These are phyloP conservation scores for Aeschynomene evenia DNA, from an alignment of 306 rosid species.

Conservation along the genomic window DNA sequence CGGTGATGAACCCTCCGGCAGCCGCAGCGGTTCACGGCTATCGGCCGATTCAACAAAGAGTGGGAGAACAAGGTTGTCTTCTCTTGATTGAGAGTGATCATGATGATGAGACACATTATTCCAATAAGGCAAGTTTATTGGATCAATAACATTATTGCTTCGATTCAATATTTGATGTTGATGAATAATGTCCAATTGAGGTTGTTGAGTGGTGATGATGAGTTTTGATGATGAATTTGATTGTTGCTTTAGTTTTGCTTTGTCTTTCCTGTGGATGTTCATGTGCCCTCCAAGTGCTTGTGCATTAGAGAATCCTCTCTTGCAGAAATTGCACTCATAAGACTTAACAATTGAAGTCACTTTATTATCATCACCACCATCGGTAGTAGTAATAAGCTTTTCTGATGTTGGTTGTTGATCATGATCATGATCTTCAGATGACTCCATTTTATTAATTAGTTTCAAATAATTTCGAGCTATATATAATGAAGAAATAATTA, in stretches of 20 bases:
- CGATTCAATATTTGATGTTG: background rate
- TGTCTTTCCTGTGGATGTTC: conserved; percentile 85
- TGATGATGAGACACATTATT: conserved; percentile 31
- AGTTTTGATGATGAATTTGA: conserved; percentile 13
- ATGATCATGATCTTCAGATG: conserved; percentile 36
- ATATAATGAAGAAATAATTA: background rate
- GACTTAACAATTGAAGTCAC: conserved; percentile 39
- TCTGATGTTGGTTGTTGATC: conserved; percentile 18
- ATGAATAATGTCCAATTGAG: too few relatives aligned
- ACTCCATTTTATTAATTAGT: conserved; percentile 34
- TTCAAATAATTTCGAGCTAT: conserved; percentile 1
- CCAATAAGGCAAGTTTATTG: conserved; percentile 22
- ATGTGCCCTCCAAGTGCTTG: conserved; percentile 94
- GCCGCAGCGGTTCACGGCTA: background rate
- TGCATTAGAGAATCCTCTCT: conserved; percentile 86
- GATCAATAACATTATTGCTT: background rate
- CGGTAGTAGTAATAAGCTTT: background rate
- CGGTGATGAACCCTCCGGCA: conserved; percentile 4
- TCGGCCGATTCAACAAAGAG: conserved; percentile 45
- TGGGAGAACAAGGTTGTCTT: conserved; percentile 37
- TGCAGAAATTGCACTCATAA: conserved; percentile 78
- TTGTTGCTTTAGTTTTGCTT: conserved; percentile 73
- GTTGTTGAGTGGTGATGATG: conserved; percentile 1
- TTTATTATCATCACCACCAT: conserved; percentile 28
- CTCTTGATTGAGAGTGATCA: too few relatives aligned